A percentile compares a stretch with the other conserved stretches of the same genome.
Evolutionary conservation across 371 early-diverging fungal species (phyloP).

Genomic region (Haplosporangium sp.): DNA sequence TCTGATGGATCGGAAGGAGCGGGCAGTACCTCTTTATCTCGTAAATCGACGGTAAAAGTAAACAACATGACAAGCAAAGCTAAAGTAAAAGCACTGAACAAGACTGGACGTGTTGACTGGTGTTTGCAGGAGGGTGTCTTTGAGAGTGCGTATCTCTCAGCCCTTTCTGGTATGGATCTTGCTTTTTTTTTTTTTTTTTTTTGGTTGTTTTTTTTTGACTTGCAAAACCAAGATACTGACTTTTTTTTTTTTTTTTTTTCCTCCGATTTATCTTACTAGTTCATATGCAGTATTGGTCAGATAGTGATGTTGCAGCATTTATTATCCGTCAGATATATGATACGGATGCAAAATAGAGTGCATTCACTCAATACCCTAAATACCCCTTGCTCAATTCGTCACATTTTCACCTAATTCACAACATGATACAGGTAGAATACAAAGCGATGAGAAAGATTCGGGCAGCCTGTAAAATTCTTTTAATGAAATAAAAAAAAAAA

Average conservation of each 20-base stretch:
- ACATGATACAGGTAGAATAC: too few species aligned
- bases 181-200: not conserved
- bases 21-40: constrained; percentile 17
- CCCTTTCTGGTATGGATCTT: constrained; percentile 61
- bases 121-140: constrained; percentile 83
- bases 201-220: not conserved
- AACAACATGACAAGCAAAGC: constrained; percentile 53
- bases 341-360: constrained; percentile 32
- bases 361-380: too few species aligned
- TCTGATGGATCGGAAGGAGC: constrained; percentile 19
- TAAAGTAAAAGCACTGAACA: constrained; percentile 70
- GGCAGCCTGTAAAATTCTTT: too few species aligned
- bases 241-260: not conserved
- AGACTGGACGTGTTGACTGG: constrained; percentile 80
- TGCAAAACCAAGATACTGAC: not conserved
- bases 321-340: constrained; percentile 59
- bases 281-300: constrained; percentile 86
- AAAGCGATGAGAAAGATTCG: too few species aligned
- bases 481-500: too few species aligned
- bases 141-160: constrained; percentile 83
- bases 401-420: too few species aligned
- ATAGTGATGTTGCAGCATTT: constrained; percentile 75
- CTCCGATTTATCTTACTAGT: constrained; percentile 43
- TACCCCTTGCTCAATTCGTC: too few species aligned
- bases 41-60: constrained; percentile 55